These are phyloP conservation scores for Diphasiastrum complanatum DNA, from an alignment of 83 land plant species.

Conservation along the genomic window DNA sequence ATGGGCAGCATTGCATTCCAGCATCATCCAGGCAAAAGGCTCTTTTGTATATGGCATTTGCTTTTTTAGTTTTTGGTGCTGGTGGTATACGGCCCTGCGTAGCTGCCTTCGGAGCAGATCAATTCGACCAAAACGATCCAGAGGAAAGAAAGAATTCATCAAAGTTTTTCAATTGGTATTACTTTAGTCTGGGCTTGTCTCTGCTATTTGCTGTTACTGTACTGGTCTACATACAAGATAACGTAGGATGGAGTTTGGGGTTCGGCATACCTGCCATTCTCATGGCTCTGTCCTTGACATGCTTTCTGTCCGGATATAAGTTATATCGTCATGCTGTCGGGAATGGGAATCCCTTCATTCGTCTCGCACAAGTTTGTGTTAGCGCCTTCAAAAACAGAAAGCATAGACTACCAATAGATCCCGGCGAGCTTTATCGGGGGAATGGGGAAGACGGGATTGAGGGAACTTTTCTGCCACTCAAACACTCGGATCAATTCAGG, in stretches of 20 bases:
- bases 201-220: constrained; percentile 26
- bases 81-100: constrained; percentile 40
- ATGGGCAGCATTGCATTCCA: constrained; percentile 1
- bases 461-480: too few relatives aligned
- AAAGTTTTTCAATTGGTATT: constrained; percentile 53
- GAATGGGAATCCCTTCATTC: constrained; percentile 25
- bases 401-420: constrained; percentile 8
- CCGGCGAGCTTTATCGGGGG: background rate
- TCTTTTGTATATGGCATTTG: constrained; percentile 29
- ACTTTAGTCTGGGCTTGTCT: constrained; percentile 25
- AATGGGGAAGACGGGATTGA: constrained; percentile 23
- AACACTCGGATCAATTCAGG: too few relatives aligned
- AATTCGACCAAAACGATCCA: constrained; percentile 20
- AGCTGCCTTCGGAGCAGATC: constrained; percentile 46
- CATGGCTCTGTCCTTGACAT: constrained; percentile 16
- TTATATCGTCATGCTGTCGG: constrained; percentile 25
- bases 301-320: constrained; percentile 30
- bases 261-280: constrained; percentile 34
- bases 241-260: constrained; percentile 47
- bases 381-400: constrained; percentile 38
- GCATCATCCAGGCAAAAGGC: constrained; percentile 24
- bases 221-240: constrained; percentile 42
- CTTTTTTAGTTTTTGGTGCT: constrained; percentile 38
- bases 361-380: constrained; percentile 32
- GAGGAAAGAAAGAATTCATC: constrained; percentile 21